Evolutionary conservation across 306 rosid genomes (phyloP).

Genomic region (Heteromeles arbutifolia): DNA sequence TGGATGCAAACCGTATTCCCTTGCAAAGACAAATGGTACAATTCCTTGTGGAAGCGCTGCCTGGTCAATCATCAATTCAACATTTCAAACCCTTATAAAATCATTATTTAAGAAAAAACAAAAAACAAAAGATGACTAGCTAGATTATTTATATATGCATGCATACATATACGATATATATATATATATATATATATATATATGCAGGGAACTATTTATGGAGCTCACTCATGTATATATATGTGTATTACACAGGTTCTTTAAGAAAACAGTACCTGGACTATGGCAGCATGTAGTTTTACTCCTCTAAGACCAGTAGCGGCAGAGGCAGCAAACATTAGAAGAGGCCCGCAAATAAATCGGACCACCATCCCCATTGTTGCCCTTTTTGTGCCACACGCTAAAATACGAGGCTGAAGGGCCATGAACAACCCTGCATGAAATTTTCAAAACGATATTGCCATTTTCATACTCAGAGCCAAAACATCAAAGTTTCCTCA

Average conservation of each 20-base stretch:
- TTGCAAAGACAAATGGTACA: constrained; percentile 40
- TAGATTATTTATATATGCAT: not conserved
- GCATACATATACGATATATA: not conserved
- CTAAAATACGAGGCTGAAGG: constrained; percentile 32
- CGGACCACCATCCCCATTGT: constrained; percentile 33
- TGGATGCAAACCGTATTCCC: constrained; percentile 41
- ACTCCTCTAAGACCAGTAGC: constrained; percentile 29
- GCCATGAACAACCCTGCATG: constrained; percentile 41
- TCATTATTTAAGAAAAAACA: too few species aligned
- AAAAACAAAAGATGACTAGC: not conserved
- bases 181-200: too few species aligned
- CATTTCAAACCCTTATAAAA: not conserved
- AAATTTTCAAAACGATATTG: not conserved
- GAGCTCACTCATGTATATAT: too few species aligned
- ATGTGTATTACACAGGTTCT: too few species aligned
- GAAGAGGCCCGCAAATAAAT: constrained; percentile 30
- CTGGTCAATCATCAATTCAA: not conserved
- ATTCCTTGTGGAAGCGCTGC: constrained; percentile 52
- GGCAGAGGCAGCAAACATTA: constrained; percentile 28
- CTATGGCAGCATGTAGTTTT: constrained; percentile 35
- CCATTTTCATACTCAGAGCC: not conserved
- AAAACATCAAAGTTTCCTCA: not conserved
- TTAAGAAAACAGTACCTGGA: constrained; percentile 23
- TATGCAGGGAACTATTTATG: too few species aligned
- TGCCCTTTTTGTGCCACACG: constrained; percentile 34